Percentiles rank a stretch among this genome's conserved stretches.
Conservation (phyloP, 2,329 filamentous ascomycete species). For the Penicillium olsonii region DNA sequence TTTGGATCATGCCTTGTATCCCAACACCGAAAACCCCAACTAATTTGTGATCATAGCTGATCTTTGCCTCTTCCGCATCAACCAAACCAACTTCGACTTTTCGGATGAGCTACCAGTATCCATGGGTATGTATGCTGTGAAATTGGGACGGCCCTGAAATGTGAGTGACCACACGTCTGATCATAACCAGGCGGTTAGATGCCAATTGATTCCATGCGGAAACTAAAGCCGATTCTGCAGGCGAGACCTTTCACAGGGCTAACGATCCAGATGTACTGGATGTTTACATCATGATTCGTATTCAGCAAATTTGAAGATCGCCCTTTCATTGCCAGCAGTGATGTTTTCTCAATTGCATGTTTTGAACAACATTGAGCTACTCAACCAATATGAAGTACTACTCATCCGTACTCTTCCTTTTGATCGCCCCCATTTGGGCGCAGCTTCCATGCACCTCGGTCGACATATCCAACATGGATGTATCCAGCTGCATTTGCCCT, state of each 20-base stretch:
- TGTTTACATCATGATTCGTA: slow-evolving; percentile 6
- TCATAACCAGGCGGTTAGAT: neutral
- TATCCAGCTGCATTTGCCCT: slow-evolving; percentile 1
- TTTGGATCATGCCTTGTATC: too few species aligned
- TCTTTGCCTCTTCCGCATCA: too few species aligned
- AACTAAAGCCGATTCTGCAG: neutral
- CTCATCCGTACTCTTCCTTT: neutral
- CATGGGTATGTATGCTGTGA: too few species aligned
- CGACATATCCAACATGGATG: slow-evolving; percentile 1
- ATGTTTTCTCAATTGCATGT: neutral
- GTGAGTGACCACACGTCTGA: too few species aligned
- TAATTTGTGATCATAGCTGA: too few species aligned
- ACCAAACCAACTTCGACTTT: neutral
- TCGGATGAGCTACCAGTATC: too few species aligned
- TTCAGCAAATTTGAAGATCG: neutral
- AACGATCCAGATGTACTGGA: neutral
- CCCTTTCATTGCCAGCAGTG: neutral
- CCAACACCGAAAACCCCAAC: too few species aligned
- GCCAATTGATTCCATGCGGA: too few species aligned
- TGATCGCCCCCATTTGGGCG: neutral
- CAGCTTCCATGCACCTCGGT: slow-evolving; percentile 1
- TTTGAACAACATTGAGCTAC: neutral
- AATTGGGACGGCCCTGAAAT: too few species aligned
- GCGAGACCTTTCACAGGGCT: neutral
- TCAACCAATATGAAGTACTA: neutral